Evolutionary conservation across 257 asterid species (phyloP).

Genomic region (Solanum pinnatisectum): DNA sequence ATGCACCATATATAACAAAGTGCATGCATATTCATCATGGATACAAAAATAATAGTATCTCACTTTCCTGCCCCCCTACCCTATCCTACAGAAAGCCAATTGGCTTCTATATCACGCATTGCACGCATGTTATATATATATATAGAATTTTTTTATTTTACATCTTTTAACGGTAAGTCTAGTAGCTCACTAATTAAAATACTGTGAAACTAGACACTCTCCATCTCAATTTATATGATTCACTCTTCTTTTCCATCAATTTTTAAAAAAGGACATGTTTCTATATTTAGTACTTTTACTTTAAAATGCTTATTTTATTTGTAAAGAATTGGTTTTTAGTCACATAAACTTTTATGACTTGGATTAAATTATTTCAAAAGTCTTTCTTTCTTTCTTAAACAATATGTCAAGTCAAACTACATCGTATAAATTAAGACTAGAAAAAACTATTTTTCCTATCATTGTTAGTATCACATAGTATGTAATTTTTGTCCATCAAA

Average conservation of each 20-base stretch:
- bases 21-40: slow-evolving; percentile 41
- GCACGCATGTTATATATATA: neutral
- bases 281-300: too few species aligned
- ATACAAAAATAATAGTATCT: neutral
- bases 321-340: too few species aligned
- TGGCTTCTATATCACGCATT: neutral
- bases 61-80: neutral
- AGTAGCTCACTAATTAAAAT: neutral
- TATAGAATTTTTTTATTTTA: neutral
- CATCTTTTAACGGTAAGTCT: neutral
- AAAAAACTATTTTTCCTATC: neutral
- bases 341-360: too few species aligned
- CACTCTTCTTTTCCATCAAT: too few species aligned
- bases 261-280: too few species aligned
- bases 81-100: neutral
- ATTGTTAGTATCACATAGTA: neutral
- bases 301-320: too few species aligned
- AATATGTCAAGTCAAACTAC: too few species aligned
- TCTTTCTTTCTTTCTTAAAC: too few species aligned
- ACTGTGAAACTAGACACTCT: neutral
- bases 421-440: too few species aligned
- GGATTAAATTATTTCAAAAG: too few species aligned
- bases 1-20: neutral
- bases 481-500: neutral
- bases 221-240: neutral